Evolutionary conservation across 1,284 basidiomycete genomes (phyloP), one percentile per base, ranked within the genome.

Genomic region (Leucoagaricus sp.): DNA sequence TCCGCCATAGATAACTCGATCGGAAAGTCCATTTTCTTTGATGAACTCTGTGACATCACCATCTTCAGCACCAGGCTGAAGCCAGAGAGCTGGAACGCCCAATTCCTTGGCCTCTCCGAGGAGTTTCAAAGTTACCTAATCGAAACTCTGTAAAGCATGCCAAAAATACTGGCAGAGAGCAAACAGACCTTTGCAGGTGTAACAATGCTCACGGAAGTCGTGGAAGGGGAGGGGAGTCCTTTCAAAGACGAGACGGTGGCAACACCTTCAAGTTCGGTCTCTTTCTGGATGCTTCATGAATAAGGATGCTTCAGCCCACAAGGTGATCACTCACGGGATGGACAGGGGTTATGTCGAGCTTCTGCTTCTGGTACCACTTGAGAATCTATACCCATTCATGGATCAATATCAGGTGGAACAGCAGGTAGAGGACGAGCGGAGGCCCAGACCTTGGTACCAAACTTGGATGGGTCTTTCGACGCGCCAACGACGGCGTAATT

Each of bases 51-150:
- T 64, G 28, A 81, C 78, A 10, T 63, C 60, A 15, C 70, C 81
- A 65, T 91, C 86, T 62, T 88, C 86, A 9, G 91, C 89, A 23
- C 92, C 92, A 12, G 93, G 93, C 70, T 95, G 93, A 38, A 94
- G 80, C 93, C 93, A 95, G 46, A 94, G 75, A 1, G 84, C 79
- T 15, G 85, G 85, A 9, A 93, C 75, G 29, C 75, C 72, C 23
- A 86, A 75, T 1, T 79, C 75, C 66, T 85, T 86, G 6, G 87
- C 87, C 58, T 85, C 79, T 65, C 87, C 75, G 61, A 91, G 72
- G 49, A 90, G 63, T 23, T 74, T 75, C 44, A 90, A 77, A 8
- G 89, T 91, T 49, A 93, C 75, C 87, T 91, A 68, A 23, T 10
- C 13, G 17, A 10, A 21, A 26, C 19, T 31, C 17, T 15, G 34